Evolutionary conservation across 148 eudicot genomes (phyloP).

Genomic region (Pharnaceum exiguum): DNA sequence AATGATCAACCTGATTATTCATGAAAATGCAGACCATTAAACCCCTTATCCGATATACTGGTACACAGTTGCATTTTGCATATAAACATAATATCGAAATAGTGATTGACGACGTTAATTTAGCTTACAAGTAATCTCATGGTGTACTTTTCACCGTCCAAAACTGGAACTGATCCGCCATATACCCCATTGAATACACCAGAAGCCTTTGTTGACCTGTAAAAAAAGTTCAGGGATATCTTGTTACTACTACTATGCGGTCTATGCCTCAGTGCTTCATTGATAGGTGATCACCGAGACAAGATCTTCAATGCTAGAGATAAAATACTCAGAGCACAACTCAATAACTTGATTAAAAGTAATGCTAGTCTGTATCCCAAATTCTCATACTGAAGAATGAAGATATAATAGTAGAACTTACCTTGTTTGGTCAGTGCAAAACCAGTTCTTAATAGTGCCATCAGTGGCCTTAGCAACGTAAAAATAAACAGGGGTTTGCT

Average conservation of each 20-base stretch:
- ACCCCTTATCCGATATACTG: too few relatives aligned
- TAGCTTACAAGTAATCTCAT: constrained; percentile 73
- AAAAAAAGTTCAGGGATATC: neutral
- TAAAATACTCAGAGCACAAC: too few relatives aligned
- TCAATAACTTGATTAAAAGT: neutral
- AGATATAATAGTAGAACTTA: constrained; percentile 4
- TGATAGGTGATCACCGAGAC: too few relatives aligned
- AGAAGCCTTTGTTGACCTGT: constrained; percentile 67
- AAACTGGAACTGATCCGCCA: constrained; percentile 70
- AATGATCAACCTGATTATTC: constrained; percentile 67
- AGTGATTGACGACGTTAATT: too few relatives aligned
- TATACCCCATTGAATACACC: constrained; percentile 52
- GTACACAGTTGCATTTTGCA: too few relatives aligned
- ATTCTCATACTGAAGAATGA: neutral
- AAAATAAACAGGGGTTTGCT: constrained; percentile 78
- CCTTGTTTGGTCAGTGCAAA: constrained; percentile 85
- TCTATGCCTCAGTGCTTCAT: neutral
- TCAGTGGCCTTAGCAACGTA: constrained; percentile 55
- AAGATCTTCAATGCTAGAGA: too few relatives aligned
- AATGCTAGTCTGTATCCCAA: neutral
- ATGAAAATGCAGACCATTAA: neutral
- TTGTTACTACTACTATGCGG: neutral
- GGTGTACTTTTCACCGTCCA: constrained; percentile 54
- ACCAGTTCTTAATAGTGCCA: constrained; percentile 53
- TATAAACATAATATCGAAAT: too few relatives aligned